Percentiles rank a stretch among this genome's conserved stretches.
phyloP scores from a whole-genome alignment of 148 eudicot species.

The Cornus kousa region DNA sequence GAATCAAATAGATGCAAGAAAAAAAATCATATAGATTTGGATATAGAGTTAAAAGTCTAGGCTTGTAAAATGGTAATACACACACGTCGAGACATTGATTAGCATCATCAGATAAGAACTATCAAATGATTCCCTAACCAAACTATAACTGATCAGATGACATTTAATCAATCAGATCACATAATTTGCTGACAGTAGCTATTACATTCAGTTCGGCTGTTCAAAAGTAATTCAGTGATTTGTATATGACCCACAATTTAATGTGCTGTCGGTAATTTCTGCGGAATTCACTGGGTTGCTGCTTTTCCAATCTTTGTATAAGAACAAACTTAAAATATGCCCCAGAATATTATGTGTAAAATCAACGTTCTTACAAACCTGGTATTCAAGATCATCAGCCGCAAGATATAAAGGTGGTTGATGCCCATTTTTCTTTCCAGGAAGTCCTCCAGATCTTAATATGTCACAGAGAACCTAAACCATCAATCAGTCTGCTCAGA shows the following conservation, averaged over 20 bases:
- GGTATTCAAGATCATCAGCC: slow-evolving; percentile 63
- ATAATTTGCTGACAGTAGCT: background rate
- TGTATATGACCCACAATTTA: background rate
- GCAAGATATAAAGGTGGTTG: slow-evolving; percentile 54
- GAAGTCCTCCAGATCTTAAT: slow-evolving; percentile 50
- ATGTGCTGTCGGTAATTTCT: background rate
- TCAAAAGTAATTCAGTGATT: background rate
- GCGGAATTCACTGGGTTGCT: background rate
- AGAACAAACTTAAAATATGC: background rate
- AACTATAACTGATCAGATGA: background rate
- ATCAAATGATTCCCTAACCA: background rate
- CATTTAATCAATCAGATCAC: background rate
- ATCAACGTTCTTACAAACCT: slow-evolving; percentile 32
- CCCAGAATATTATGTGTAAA: background rate
- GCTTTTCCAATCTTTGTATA: background rate
- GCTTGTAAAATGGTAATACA: background rate
- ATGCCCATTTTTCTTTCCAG: slow-evolving; percentile 33
- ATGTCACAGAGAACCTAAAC: slow-evolving; percentile 57
- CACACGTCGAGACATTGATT: background rate
- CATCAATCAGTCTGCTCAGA: slow-evolving; percentile 11
- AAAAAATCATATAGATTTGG: background rate
- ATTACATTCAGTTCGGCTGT: background rate
- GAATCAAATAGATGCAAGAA: background rate
- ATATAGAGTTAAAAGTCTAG: background rate
- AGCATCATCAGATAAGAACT: background rate